Base-by-base conservation (phyloP, 1,139 yeast species). In the Candida pseudocylindracea region DNA sequence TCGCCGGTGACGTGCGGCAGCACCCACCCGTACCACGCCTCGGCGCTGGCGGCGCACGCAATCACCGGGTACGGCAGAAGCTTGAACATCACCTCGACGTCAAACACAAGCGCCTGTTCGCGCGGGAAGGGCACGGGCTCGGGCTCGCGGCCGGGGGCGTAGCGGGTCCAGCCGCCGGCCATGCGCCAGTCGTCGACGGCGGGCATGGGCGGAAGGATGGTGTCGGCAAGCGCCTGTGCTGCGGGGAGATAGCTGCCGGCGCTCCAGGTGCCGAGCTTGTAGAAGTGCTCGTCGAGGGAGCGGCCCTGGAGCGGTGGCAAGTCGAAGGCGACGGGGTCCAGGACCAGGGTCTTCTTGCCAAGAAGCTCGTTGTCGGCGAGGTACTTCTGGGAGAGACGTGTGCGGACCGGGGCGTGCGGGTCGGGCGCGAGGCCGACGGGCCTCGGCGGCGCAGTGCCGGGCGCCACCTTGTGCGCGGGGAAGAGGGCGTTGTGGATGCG, bases 11-110 rank as follows among this genome's bases (percentile, higher is more conserved):
- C 50, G 48, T 65, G 70, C 0, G 98, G 98, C 0, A 94, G 81
- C 1, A 81, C 72, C 99, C 99, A 91, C 1, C 74, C 73, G 47
- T 85, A 91, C 94, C 96, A 83, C 0, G 95, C 93, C 12, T 63
- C 55, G 0, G 61, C 48, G 0, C 94, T 70, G 1, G 66, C 74
- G 8, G 95, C 93, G 0, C 81, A 69, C 2, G 94, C 94, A 51
- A 91, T 48, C 0, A 79, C 71, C 0, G 96, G 72, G 47, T 70
- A 83, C 8, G 65, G 67, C 0, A 91, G 68, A 1, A 67, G 49
- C 39, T 80, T 74, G 53, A 81, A 85, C 46, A 85, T 47, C 0
- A 76, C 81, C 48, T 91, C 99, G 7, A 80, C 88, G 50, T 91
- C 99, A 49, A 88, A 88, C 0, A 78, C 85, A 15, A 85, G 47